Evolutionary conservation across 176 grass and related monocot species (phyloP), one percentile per base, ranked within the genome.

Genomic region (Zoysia japonica): DNA sequence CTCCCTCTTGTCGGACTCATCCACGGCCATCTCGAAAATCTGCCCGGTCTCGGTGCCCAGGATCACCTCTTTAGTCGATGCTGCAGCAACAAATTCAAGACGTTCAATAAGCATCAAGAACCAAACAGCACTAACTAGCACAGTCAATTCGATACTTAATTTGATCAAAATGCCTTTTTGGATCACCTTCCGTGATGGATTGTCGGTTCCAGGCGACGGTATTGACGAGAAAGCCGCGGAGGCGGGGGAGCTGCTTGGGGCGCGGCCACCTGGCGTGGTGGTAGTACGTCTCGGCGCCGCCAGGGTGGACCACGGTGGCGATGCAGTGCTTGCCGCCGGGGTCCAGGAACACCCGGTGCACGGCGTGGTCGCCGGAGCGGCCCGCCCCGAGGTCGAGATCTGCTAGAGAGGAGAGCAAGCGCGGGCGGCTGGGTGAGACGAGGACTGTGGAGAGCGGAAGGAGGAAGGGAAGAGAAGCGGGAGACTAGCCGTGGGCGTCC

Each of bases 1-100:
- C 86, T 98, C 95, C 89, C 66, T 94, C 88, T 98, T 98, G 63
- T 98, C 95, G 2, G 78, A 78, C 84, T 98, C 95, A 3, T 98
- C 96, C 16, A 93, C 88, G 4, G 81, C 90, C 80, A 92, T 89
- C 92, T 98, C 96, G 7, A 89, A 94, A 16, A 98, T 71, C 67
- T 94, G 88, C 11, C 92, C 96, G 1, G 65, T 87, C 78, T 94
- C 88, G 0, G 90, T 98, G 49, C 92, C 96, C 68, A 98, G 81
- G 85, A 98, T 92, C 45, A 98, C 82, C 79, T 98, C 96, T 88
- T 94, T 98, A 15, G 96, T 98, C 43, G 96, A 98, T 2, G 85
- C 94, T 97, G 70, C 76, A 79, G 42, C 59, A 74, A 36, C 56
- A 64, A 65, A 80, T 70, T 49, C 28, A 13, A 48, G n/a, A 28